phyloP scores from a whole-genome alignment of 495 filamentous ascomycete genomes.

The Tuber magnatum region DNA sequence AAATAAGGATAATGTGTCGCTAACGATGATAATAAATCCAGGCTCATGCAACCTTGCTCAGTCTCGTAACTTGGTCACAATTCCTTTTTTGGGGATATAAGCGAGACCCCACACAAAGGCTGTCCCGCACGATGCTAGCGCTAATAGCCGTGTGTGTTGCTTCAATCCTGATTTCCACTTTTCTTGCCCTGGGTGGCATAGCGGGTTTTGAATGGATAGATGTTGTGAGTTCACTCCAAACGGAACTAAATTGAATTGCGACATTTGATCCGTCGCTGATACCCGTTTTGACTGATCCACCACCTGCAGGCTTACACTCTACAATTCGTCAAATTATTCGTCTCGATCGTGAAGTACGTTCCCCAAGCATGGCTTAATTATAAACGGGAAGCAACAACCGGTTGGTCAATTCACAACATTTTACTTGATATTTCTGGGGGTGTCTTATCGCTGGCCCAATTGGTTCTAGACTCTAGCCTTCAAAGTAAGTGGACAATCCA shows the following conservation, averaged over 20 bases:
- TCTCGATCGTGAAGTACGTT: constrained; percentile 84
- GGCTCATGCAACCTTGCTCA: constrained; percentile 64
- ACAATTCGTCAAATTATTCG: constrained; percentile 78
- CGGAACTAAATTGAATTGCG: constrained; percentile 11
- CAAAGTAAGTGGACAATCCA: constrained; percentile 47
- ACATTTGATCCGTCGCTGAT: background rate
- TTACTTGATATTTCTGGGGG: constrained; percentile 79
- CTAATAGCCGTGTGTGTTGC: constrained; percentile 60
- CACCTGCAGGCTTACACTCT: constrained; percentile 62
- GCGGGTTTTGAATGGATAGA: constrained; percentile 66
- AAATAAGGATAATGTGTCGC: background rate
- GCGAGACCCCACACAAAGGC: constrained; percentile 46
- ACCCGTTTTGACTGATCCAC: background rate
- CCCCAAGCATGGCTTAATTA: constrained; percentile 82
- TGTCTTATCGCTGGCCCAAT: constrained; percentile 70
- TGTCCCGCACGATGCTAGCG: constrained; percentile 59
- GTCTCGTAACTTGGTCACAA: constrained; percentile 60
- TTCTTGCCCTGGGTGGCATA: constrained; percentile 49
- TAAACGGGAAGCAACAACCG: constrained; percentile 68
- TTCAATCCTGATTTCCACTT: constrained; percentile 51
- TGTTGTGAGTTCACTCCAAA: constrained; percentile 52
- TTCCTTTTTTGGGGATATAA: constrained; percentile 51
- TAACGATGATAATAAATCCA: constrained; percentile 5
- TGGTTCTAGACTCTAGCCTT: constrained; percentile 74
- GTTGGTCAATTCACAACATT: constrained; percentile 81